Conservation (phyloP, 148 eudicot genomes). For the Rhododendron kiyosumense region DNA sequence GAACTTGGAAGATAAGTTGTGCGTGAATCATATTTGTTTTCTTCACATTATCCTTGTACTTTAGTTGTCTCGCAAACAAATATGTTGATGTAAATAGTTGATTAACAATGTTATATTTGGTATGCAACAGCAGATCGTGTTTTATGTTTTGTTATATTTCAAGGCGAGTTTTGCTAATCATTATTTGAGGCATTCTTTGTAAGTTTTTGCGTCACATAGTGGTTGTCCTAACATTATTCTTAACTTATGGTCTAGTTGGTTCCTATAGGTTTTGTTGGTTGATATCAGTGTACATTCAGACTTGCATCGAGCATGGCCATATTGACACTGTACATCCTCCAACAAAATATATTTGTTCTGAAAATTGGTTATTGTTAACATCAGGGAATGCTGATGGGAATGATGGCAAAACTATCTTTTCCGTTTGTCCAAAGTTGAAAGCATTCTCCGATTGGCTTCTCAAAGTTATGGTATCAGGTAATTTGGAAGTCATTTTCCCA, state of each 20-base stretch:
- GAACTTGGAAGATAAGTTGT: neutral
- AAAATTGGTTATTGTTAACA: slow-evolving; percentile 15
- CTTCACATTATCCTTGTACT: neutral
- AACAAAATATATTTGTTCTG: neutral
- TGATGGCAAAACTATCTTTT: slow-evolving; percentile 46
- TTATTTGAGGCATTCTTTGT: neutral
- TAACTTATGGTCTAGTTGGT: neutral
- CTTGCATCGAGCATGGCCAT: neutral
- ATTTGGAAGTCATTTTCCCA: slow-evolving; percentile 77
- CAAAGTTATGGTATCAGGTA: slow-evolving; percentile 81
- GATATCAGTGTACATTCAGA: neutral
- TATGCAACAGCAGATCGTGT: neutral
- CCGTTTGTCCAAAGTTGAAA: slow-evolving; percentile 75
- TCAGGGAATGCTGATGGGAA: slow-evolving; percentile 27
- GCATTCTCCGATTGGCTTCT: slow-evolving; percentile 97
- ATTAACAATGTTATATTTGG: neutral
- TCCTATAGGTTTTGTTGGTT: neutral
- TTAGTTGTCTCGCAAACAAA: neutral
- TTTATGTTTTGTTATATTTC: neutral
- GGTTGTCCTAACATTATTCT: neutral
- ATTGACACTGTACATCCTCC: neutral
- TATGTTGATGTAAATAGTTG: neutral
- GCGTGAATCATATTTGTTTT: neutral
- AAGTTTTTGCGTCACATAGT: neutral
- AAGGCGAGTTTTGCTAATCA: neutral